These are phyloP conservation scores for Solanum appendiculatum DNA, from an alignment of 257 asterid genomes.

Conservation along the genomic window DNA sequence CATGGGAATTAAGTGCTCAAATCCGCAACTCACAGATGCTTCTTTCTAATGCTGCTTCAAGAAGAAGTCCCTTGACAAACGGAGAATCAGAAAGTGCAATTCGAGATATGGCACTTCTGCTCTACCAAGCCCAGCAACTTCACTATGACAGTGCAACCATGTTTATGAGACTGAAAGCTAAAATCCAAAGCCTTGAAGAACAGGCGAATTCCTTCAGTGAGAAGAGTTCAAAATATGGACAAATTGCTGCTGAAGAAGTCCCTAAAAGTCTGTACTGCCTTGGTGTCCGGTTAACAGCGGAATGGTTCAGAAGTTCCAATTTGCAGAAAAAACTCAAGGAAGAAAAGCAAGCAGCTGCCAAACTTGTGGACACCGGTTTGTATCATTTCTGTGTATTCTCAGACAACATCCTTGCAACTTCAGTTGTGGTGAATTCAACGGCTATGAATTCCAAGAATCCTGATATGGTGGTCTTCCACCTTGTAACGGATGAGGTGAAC, in stretches of 20 bases:
- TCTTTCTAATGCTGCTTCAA: constrained; percentile 34
- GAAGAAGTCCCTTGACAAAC: constrained; percentile 31
- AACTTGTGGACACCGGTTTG: constrained; percentile 22
- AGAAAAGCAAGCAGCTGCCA: constrained; percentile 10
- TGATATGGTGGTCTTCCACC: constrained; percentile 28
- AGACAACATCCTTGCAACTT: constrained; percentile 40
- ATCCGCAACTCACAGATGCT: constrained; percentile 33
- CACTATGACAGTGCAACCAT: constrained; percentile 38
- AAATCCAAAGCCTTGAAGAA: constrained; percentile 40
- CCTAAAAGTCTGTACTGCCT: constrained; percentile 39
- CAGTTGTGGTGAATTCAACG: constrained; percentile 41
- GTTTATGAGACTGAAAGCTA: constrained; percentile 40
- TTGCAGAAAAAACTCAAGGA: constrained; percentile 14
- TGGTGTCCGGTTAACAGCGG: constrained; percentile 31
- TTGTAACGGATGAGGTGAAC: constrained; percentile 38
- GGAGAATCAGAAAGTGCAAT: constrained; percentile 30
- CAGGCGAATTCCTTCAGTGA: constrained; percentile 27
- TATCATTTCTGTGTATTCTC: constrained; percentile 39
- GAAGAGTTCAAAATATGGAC: constrained; percentile 39
- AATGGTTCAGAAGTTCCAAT: constrained; percentile 30
- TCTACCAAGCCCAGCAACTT: constrained; percentile 39
- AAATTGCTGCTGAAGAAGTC: constrained; percentile 45
- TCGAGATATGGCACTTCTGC: constrained; percentile 34
- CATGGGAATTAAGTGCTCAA: constrained; percentile 46
- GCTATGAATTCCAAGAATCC: constrained; percentile 27